Evolutionary conservation across 2,329 filamentous ascomycete species (phyloP), one percentile per base, ranked within the genome.

Genomic region (Aspergillus clavatus): DNA sequence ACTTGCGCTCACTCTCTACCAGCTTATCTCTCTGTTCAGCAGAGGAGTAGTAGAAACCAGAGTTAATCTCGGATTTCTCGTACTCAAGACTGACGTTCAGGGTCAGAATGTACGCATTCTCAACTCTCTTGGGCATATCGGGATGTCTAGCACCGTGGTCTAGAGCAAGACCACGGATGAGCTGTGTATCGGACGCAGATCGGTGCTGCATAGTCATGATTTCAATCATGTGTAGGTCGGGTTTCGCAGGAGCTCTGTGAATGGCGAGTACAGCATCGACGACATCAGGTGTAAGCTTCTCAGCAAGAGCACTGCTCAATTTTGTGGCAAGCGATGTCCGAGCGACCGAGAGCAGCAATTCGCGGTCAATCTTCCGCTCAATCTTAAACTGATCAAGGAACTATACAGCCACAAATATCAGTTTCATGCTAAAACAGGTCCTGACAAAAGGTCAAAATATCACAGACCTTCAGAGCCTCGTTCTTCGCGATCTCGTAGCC

Each of bases 181-280:
- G 82, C 70, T 95, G 89, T 46, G 93, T 98, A 70, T 98, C 93
- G 24, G 93, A 88, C 47, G 91, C 90, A 42, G 88, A 89, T 58
- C 91, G 87, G 75, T 98, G 93, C 75, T 98, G 93, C 91, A 98
- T 97, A 69, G 95, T 97, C 93, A 98, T 98, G 61, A 98, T 97
- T 73, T 98, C 93, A 56, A 98, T 80, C 93, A 98, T 98, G 76
- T 97, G 91, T 63, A 98, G 72, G 72, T 98, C 93, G 45, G 94
- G 94, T 75, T 97, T 97, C 52, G 82, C 83, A 21, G 88, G 88
- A 14, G 87, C 76, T 68, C 89, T 80, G 76, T 96, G 90, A 68
- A 98, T 98, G 54, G 93, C 82, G 46, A 98, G 83, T 38, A 98
- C 93, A 48, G 93, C 87, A 67, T 98, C 93, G 62, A 97, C 93